Conservation (phyloP, 257 asterid genomes). For the Solanum dulcamara region DNA sequence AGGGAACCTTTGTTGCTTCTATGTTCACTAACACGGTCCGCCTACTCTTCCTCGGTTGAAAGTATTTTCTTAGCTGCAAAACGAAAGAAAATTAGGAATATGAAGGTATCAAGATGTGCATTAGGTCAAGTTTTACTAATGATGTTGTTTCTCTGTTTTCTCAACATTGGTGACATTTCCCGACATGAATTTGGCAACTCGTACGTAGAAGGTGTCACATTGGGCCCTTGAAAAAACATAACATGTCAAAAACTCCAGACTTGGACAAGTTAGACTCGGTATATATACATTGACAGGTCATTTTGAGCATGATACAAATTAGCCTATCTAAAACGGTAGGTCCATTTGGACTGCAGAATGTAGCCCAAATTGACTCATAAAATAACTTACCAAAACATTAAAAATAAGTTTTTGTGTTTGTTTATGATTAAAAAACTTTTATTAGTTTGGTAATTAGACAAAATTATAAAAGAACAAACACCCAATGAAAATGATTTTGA, state of each 20-base stretch:
- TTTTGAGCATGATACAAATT: neutral
- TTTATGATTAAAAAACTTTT: neutral
- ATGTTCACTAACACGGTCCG: conserved; percentile 47
- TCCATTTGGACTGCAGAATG: neutral
- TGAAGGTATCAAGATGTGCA: neutral
- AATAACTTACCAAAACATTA: neutral
- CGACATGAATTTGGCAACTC: neutral
- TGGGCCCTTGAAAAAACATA: neutral
- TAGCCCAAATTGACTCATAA: neutral
- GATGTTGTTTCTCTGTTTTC: neutral
- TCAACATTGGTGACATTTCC: neutral
- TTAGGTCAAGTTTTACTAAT: neutral
- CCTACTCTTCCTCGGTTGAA: conserved; percentile 70
- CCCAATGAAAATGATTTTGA: neutral
- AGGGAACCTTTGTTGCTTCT: conserved; percentile 64
- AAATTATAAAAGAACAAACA: neutral
- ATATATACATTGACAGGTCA: neutral
- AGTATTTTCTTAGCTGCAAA: conserved; percentile 60
- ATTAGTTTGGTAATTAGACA: neutral
- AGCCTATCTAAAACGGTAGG: neutral
- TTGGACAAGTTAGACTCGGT: neutral
- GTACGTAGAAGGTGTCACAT: neutral
- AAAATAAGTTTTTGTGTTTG: neutral
- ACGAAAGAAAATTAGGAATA: neutral
- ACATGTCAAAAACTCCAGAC: neutral